These are phyloP conservation scores for Rhizophagus prolifer DNA, from an alignment of 192 early-diverging fungal genomes.

Conservation along the genomic window DNA sequence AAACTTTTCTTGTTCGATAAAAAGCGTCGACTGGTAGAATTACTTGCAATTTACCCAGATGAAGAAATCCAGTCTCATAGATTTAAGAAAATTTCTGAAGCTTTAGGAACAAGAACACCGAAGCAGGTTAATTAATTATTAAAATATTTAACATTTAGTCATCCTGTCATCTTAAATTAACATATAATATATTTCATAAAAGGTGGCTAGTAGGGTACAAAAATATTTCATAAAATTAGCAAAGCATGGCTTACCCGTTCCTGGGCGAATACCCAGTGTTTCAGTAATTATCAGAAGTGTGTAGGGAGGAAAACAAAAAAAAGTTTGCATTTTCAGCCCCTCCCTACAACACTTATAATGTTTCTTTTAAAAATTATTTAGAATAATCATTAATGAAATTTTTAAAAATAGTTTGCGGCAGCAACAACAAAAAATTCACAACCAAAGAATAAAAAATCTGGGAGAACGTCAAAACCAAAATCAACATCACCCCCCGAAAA, in stretches of 20 bases:
- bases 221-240: constrained; percentile 77
- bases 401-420: neutral
- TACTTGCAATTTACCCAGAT: constrained; percentile 65
- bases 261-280: constrained; percentile 62
- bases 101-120: constrained; percentile 67
- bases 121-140: constrained; percentile 62
- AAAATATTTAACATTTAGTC: too few species aligned
- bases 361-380: neutral
- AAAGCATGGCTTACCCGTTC: constrained; percentile 69
- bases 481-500: constrained; percentile 33
- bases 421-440: constrained; percentile 23
- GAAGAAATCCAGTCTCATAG: constrained; percentile 67
- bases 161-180: neutral
- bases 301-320: too few species aligned
- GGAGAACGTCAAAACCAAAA: constrained; percentile 19
- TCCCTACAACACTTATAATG: too few species aligned
- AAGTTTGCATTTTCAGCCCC: too few species aligned
- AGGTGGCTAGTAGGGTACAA: constrained; percentile 67
- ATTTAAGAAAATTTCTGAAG: constrained; percentile 71
- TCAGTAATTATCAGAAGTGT: constrained; percentile 21
- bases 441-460: constrained; percentile 33
- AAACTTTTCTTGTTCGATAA: neutral
- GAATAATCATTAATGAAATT: neutral
- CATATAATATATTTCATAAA: neutral
- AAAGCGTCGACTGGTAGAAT: constrained; percentile 52